Base-by-base conservation (phyloP, 2,329 filamentous ascomycete species). In the Aspergillus jensenii region DNA sequence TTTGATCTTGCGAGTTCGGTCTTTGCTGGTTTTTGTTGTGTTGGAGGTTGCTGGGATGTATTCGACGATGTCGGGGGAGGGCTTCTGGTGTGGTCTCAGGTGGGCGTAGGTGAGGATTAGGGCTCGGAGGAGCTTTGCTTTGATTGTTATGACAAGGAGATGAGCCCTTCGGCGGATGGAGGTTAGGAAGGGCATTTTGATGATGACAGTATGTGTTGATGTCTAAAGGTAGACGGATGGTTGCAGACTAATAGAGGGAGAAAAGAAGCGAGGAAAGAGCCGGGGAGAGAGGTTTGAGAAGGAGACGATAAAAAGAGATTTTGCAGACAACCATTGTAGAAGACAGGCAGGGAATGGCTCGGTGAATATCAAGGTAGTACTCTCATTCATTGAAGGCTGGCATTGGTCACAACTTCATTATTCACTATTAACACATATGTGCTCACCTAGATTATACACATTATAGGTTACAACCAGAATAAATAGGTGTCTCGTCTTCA, bases 1-100 rank as follows among this genome's bases (percentile, higher is more conserved):
- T 56, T 61, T 68, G 57, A 72, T 71, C 9, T 56, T 64, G 15
- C 63, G 66, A 3, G 19, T 15, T 46, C 19, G 37, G 5, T 14
- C 55, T 59, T 68, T 66, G 43, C 67, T 64, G 15, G 35, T 9
- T 44, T 21, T 31, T 14, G 25, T 17, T 31, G 44, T 46, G 44
- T 31, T 31, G 15, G 23, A 27, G 17, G 11, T 35, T 15, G 65
- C 62, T 3, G 66, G 66, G 25, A 72, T 65, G 21, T 59, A 55
- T 12, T 65, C 35, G 19, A 61, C 57, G 14, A 61, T 56, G 43
- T 70, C 66, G 7, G 68, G 68, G 23, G 59, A 59, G 2, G 66
- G 56, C 12, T 59, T 39, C 12, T 31, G 17, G 19, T 33, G n/a
- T 6, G 33, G 49, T 17, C 11, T 45, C 17, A 55, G n/a, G 43